Conservation (phyloP, 371 early-diverging fungal species). For the Mucor racemosus region DNA sequence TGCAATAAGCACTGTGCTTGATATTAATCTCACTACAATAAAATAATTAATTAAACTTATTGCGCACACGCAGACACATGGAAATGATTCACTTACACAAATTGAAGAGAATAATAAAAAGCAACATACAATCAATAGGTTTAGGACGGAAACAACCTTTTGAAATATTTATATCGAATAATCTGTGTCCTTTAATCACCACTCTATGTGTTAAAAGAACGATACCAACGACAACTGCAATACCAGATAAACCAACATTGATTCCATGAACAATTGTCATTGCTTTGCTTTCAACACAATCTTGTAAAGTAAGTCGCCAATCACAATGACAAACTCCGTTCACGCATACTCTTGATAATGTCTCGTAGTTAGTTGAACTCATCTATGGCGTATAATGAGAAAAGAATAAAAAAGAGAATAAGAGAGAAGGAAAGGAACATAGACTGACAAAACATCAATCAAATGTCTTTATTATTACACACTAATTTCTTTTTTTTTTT, state of each 20-base stretch:
- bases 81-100: conserved; percentile 18
- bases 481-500: neutral
- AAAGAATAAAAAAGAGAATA: neutral
- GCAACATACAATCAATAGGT: conserved; percentile 37
- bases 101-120: conserved; percentile 31
- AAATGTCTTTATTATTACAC: neutral
- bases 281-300: conserved; percentile 26
- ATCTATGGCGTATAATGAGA: neutral
- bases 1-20: conserved; percentile 28
- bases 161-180: conserved; percentile 22
- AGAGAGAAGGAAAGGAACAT: neutral
- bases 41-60: neutral
- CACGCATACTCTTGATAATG: conserved; percentile 21
- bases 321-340: conserved; percentile 33
- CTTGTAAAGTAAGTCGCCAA: conserved; percentile 30
- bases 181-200: conserved; percentile 26
- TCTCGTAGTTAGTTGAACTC: conserved; percentile 3
- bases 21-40: conserved; percentile 29
- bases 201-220: conserved; percentile 23
- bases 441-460: neutral
- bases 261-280: conserved; percentile 34
- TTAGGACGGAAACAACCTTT: conserved; percentile 33
- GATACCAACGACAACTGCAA: conserved; percentile 24
- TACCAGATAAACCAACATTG: conserved; percentile 26
- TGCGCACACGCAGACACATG: too few relatives aligned